Base-by-base conservation (phyloP, 179 eudicot species). In the Carnegiea gigantea region DNA sequence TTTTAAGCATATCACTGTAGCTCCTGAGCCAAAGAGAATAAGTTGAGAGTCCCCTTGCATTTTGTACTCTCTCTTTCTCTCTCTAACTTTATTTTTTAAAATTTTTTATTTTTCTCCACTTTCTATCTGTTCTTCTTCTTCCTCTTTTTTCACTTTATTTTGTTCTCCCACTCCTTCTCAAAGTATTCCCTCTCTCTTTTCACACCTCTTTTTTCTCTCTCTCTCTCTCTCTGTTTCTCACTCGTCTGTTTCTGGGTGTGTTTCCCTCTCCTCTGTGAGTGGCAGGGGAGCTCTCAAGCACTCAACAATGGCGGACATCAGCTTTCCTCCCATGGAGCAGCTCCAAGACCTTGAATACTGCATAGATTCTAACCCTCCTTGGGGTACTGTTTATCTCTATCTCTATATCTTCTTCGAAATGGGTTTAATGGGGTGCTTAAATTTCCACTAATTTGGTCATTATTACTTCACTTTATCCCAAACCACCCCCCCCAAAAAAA, bases 311-410 rank as follows among this genome's bases (percentile, higher is more conserved):
- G 97, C 97, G 73, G 98, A 94, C 81, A 95, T 95, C 64, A 88
- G 78, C 53, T 96, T 92, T 84, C 97, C 85, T 38, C 99, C 99
- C 76, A 94, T 96, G 99, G 99, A 96, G 62, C 99, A 96, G 90
- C 99, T 96, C 1, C 99, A 96, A 80, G 99, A 96, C 95, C 96
- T 96, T 76, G 99, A 96, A 74, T 96, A 94, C 86, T 96, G 99
- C 91, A 94, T 96, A 82, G 99, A 96, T 85, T 96, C 99, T 65
- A 96, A 96, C 84, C 99, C 99, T 83, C 97, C 99, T 67, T 94
- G 99, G 99, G 84, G 99, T 96, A 94, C 75, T 78, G 26, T 73
- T 72, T 49, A 49, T 68, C 51, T 74, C 78, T 67, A 76, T 83
- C 68, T 23, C 65, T 60, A 21, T 9, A 28, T 57, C 36, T 53